Percentiles rank a stretch among this genome's conserved stretches.
Conservation (phyloP, 2,329 filamentous ascomycete species). For the Fusarium sp. region DNA sequence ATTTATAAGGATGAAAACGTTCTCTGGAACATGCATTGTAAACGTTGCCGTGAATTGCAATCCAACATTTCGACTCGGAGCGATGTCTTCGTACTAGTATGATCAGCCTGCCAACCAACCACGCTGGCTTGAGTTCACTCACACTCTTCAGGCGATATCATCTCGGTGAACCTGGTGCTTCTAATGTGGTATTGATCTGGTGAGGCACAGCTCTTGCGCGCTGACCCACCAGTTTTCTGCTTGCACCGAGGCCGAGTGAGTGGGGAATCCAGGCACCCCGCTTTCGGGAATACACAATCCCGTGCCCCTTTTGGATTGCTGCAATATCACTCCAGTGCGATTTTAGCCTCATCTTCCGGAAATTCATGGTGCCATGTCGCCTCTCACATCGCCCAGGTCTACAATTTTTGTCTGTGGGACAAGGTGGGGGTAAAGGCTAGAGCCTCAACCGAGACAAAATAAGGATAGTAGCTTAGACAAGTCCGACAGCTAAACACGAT, state of each 20-base stretch:
- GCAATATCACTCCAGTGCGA: neutral
- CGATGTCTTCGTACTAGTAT: constrained; percentile 11
- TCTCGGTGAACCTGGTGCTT: no score
- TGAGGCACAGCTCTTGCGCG: no score
- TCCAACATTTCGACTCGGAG: constrained; percentile 15
- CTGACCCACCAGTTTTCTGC: neutral
- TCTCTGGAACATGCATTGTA: constrained; percentile 9
- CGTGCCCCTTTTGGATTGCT: constrained; percentile 2
- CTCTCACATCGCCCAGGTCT: no score
- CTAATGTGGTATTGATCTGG: no score
- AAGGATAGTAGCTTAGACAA: no score
- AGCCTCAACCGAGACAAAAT: no score
- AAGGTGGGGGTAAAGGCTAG: no score
- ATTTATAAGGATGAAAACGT: neutral
- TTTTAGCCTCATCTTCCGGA: no score
- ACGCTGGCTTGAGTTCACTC: neutral
- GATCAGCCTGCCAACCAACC: neutral
- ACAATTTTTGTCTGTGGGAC: no score
- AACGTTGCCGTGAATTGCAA: constrained; percentile 21
- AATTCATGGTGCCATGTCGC: no score
- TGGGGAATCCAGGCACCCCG: neutral
- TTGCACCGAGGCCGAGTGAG: neutral
- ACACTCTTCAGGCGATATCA: constrained; percentile 13
- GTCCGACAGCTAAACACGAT: no score
- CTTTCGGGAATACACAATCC: neutral